phyloP scores from a whole-genome alignment of 2,329 filamentous ascomycete species.

The Beauveria brongniartii region DNA sequence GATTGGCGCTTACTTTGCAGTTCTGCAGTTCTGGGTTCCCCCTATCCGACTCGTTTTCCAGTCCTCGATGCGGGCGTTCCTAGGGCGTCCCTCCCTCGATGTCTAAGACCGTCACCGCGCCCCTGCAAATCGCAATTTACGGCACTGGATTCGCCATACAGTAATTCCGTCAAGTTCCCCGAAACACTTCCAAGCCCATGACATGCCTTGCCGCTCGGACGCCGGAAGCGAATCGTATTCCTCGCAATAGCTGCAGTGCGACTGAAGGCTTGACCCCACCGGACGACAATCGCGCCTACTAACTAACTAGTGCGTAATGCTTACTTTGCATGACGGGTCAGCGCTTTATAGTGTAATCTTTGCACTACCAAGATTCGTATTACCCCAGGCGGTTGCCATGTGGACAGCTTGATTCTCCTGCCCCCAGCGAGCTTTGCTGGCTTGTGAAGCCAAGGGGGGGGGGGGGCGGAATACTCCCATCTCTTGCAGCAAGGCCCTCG shows the following conservation, averaged over 20 bases:
- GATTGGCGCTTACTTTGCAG: background rate
- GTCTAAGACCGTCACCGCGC: background rate
- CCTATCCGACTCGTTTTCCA: background rate
- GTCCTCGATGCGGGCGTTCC: background rate
- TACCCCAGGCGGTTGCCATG: background rate
- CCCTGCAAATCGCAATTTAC: background rate
- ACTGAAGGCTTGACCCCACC: background rate
- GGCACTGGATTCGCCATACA: background rate
- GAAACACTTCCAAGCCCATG: background rate
- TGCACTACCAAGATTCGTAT: background rate
- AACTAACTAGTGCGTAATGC: background rate
- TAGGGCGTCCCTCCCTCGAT: background rate
- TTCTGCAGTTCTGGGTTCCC: background rate
- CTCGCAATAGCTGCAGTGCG: background rate
- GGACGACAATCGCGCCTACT: background rate
- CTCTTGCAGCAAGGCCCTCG: background rate
- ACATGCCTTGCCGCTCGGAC: background rate
- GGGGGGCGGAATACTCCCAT: background rate
- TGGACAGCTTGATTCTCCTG: background rate
- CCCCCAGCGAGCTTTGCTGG: background rate
- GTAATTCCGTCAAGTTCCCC: too few relatives aligned
- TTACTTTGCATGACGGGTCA: slow-evolving; percentile 1
- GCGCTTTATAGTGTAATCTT: background rate
- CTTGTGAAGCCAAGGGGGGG: background rate
- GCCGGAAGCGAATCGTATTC: background rate